phyloP scores from a whole-genome alignment of 345 rosid genomes.

The Salix suchowensis region DNA sequence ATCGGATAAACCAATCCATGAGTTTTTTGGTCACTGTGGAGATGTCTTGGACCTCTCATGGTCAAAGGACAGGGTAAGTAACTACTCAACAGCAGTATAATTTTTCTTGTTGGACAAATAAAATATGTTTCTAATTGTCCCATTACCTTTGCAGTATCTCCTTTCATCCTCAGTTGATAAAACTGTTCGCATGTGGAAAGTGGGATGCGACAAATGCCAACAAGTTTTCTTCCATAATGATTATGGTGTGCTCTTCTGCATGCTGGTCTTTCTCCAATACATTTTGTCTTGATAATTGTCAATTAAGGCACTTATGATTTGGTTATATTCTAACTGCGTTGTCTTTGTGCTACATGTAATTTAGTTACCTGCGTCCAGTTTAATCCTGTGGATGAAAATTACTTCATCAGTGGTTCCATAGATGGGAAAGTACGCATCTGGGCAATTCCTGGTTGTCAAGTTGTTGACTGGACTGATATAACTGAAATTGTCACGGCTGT shows the following conservation, averaged over 20 bases:
- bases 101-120: neutral
- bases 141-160: conserved; percentile 29
- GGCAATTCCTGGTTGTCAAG: conserved; percentile 25
- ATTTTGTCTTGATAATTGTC: neutral
- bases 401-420: conserved; percentile 19
- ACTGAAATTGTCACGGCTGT: conserved; percentile 45
- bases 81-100: conserved; percentile 4
- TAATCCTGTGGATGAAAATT: conserved; percentile 17
- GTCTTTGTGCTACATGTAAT: neutral
- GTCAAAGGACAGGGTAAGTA: conserved; percentile 43
- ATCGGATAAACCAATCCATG: conserved; percentile 45
- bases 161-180: conserved; percentile 52
- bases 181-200: conserved; percentile 54
- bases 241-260: conserved; percentile 32
- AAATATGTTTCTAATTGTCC: conserved; percentile 5
- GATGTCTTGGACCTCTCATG: conserved; percentile 49
- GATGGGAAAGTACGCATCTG: conserved; percentile 28
- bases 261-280: no score
- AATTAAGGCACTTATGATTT: neutral
- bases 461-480: conserved; percentile 45
- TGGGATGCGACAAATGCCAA: conserved; percentile 37
- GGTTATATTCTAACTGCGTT: neutral
- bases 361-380: conserved; percentile 18
- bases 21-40: conserved; percentile 44
- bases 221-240: conserved; percentile 37